Evolutionary conservation across 1,139 yeast species (phyloP).

Genomic region (Saccharomyces hybrid): DNA sequence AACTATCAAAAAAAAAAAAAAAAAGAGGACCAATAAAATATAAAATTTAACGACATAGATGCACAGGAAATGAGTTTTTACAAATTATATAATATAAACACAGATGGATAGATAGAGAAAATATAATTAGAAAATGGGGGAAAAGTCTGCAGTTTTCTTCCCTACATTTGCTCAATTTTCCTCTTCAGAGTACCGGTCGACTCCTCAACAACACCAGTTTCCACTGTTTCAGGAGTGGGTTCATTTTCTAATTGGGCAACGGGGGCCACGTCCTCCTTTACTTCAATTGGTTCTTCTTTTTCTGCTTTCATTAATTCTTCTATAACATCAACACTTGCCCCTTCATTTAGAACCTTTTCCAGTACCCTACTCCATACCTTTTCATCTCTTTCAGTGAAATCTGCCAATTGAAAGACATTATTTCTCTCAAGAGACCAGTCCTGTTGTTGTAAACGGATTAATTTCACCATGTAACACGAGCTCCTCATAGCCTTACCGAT

Average conservation of each 20-base stretch:
- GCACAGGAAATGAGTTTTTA: not conserved
- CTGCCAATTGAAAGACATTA: conserved; percentile 61
- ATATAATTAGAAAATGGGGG: not conserved
- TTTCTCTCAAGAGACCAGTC: conserved; percentile 66
- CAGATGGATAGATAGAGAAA: not conserved
- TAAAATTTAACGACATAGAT: not conserved
- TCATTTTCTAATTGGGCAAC: conserved; percentile 8
- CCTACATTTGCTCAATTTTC: not conserved
- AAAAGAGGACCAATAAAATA: not conserved
- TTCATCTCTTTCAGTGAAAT: conserved; percentile 49
- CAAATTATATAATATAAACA: not conserved
- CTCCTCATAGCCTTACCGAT: conserved; percentile 75
- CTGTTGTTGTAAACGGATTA: conserved; percentile 68
- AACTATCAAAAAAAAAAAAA: not conserved
- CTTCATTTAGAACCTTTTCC: conserved; percentile 40
- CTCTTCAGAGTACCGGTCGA: not conserved
- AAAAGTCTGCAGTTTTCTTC: not conserved
- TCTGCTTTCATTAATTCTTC: conserved; percentile 24
- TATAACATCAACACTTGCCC: conserved; percentile 34
- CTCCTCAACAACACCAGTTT: not conserved
- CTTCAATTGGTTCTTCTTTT: conserved; percentile 13
- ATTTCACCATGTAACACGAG: conserved; percentile 82
- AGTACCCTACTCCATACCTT: conserved; percentile 62
- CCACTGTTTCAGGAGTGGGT: conserved; percentile 14
- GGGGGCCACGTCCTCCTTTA: not conserved